Percentiles rank a stretch among this genome's conserved stretches.
These are phyloP conservation scores for Mycena leptocephala DNA, from an alignment of 768 basidiomycete genomes.

Conservation along the genomic window DNA sequence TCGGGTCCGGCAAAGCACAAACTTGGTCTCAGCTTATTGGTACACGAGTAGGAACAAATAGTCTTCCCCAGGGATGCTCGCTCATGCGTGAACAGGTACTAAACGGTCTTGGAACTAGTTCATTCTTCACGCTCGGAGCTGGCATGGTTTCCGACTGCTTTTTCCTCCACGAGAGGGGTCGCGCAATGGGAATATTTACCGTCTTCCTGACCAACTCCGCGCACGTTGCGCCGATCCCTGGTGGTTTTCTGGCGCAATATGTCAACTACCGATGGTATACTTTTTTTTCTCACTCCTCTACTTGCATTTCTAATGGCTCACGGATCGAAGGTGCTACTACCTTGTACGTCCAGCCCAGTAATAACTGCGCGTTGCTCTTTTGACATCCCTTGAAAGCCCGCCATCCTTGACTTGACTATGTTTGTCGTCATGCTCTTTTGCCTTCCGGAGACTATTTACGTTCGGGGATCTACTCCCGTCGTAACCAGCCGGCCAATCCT, in stretches of 20 bases:
- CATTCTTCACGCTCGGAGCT: conserved; percentile 39
- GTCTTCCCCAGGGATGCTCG: not conserved
- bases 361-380: not conserved
- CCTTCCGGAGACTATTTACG: conserved; percentile 36
- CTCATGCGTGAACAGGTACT: conserved; percentile 26
- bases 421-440: conserved; percentile 39
- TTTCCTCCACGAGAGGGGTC: conserved; percentile 41
- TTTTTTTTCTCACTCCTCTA: not conserved
- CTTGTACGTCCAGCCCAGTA: conserved; percentile 12
- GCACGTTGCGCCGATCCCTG: conserved; percentile 34
- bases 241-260: conserved; percentile 30
- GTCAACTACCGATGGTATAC: conserved; percentile 31
- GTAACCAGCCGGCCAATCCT: conserved; percentile 26
- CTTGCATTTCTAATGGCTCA: not conserved
- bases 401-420: conserved; percentile 33
- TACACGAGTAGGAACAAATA: conserved; percentile 24
- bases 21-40: conserved; percentile 41
- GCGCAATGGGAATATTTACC: conserved; percentile 37
- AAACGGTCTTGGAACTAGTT: conserved; percentile 35
- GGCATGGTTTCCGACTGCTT: conserved; percentile 39
- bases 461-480: conserved; percentile 24
- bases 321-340: conserved; percentile 32
- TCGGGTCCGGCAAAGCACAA: conserved; percentile 36
- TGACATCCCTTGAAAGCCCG: conserved; percentile 8
- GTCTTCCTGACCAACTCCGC: conserved; percentile 37